Conservation (phyloP, 2,329 filamentous ascomycete species). For the Triangularia verruculosa region DNA sequence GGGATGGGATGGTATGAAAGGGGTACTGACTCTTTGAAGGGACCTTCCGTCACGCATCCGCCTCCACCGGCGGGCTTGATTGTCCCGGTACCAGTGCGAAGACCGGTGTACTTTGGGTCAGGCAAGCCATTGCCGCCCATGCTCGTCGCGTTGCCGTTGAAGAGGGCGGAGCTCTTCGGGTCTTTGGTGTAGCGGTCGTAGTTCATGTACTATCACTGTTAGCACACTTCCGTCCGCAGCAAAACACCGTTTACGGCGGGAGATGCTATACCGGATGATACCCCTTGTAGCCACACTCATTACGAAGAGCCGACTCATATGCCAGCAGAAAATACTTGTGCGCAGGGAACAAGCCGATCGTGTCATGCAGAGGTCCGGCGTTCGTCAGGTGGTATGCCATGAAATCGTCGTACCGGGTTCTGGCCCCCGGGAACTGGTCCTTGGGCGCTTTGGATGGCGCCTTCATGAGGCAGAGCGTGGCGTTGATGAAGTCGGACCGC, state of each 20-base stretch:
- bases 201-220: not conserved
- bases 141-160: constrained; percentile 27
- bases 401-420: constrained; percentile 34
- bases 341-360: constrained; percentile 30
- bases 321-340: constrained; percentile 23
- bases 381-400: constrained; percentile 33
- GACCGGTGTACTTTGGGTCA: constrained; percentile 7
- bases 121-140: constrained; percentile 24
- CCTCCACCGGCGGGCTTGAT: constrained; percentile 21
- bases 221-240: not conserved
- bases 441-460: constrained; percentile 26
- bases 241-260: no score
- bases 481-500: constrained; percentile 28
- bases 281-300: constrained; percentile 25
- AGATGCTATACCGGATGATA: not conserved
- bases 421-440: constrained; percentile 28
- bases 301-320: constrained; percentile 25
- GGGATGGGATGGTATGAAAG: constrained; percentile 33
- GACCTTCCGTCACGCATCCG: constrained; percentile 24
- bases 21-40: constrained; percentile 38
- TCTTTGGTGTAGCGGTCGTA: constrained; percentile 24
- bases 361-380: constrained; percentile 27
- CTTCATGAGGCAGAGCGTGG: constrained; percentile 31
- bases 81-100: constrained; percentile 8
- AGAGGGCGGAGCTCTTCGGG: constrained; percentile 25